phyloP scores from a whole-genome alignment of 2,329 filamentous ascomycete genomes.

The Talaromyces amestolkiae region DNA sequence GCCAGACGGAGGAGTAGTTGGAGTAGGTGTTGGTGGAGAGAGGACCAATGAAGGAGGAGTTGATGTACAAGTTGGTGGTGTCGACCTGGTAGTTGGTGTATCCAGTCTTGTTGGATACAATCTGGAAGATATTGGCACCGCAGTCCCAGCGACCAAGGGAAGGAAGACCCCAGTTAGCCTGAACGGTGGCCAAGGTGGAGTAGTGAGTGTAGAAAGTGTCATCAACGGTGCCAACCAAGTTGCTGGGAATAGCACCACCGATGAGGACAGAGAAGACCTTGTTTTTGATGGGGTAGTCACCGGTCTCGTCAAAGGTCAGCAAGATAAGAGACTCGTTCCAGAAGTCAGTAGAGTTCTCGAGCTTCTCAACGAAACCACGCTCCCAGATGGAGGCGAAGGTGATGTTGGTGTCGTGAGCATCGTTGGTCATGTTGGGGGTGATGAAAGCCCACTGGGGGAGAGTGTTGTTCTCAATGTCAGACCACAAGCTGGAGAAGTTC shows the following conservation, averaged over 20 bases:
- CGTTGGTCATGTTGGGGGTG: slow-evolving; percentile 57
- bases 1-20: slow-evolving; percentile 31
- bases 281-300: slow-evolving; percentile 66
- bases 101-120: slow-evolving; percentile 61
- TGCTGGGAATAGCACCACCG: slow-evolving; percentile 66
- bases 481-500: slow-evolving; percentile 67
- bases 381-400: slow-evolving; percentile 68
- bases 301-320: slow-evolving; percentile 77
- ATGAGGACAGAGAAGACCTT: slow-evolving; percentile 68
- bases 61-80: slow-evolving; percentile 47
- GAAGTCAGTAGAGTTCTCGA: slow-evolving; percentile 68
- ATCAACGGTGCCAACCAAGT: slow-evolving; percentile 68
- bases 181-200: slow-evolving; percentile 63
- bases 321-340: slow-evolving; percentile 73
- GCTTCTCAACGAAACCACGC: slow-evolving; percentile 65
- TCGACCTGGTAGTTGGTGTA: slow-evolving; percentile 49
- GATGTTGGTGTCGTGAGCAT: slow-evolving; percentile 72
- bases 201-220: slow-evolving; percentile 71
- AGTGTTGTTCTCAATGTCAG: slow-evolving; percentile 61
- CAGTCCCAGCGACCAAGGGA: slow-evolving; percentile 71
- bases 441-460: slow-evolving; percentile 67
- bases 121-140: slow-evolving; percentile 65
- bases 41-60: slow-evolving; percentile 55
- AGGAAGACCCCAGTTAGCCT: slow-evolving; percentile 67
- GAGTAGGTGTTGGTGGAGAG: slow-evolving; percentile 30